phyloP scores from a whole-genome alignment of 805 yeast genomes.

The Wickerhamomyces bovis region DNA sequence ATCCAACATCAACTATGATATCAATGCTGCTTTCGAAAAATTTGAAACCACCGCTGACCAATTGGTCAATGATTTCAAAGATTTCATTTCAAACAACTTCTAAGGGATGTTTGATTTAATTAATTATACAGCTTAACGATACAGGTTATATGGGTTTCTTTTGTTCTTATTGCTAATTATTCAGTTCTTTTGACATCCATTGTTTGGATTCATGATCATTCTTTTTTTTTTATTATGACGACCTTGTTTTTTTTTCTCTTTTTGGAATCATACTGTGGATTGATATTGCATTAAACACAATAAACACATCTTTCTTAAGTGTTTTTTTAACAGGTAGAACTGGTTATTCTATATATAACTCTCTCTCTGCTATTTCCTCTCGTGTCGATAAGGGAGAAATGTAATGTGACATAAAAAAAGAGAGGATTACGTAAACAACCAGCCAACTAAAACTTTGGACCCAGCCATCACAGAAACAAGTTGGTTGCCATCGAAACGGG shows the following conservation, averaged over 20 bases:
- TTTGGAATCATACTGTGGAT: neutral
- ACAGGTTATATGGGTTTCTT: neutral
- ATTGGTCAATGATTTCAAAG: conserved; percentile 8
- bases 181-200: neutral
- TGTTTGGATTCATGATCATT: neutral
- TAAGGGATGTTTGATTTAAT: neutral
- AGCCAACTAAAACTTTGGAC: neutral
- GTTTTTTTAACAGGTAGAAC: too few relatives aligned
- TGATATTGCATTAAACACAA: neutral
- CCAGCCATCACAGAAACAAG: neutral
- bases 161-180: neutral
- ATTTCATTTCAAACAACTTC: conserved; percentile 9
- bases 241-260: neutral
- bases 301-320: neutral
- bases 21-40: conserved; percentile 16
- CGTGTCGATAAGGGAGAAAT: neutral
- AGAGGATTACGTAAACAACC: too few relatives aligned
- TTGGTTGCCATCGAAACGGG: neutral
- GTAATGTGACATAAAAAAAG: neutral
- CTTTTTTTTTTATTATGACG: neutral
- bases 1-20: neutral
- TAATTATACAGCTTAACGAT: neutral
- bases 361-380: neutral
- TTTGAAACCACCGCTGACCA: conserved; percentile 16
- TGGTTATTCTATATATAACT: too few relatives aligned